phyloP scores from a whole-genome alignment of 768 basidiomycete genomes.

The Mycena vitilis region DNA sequence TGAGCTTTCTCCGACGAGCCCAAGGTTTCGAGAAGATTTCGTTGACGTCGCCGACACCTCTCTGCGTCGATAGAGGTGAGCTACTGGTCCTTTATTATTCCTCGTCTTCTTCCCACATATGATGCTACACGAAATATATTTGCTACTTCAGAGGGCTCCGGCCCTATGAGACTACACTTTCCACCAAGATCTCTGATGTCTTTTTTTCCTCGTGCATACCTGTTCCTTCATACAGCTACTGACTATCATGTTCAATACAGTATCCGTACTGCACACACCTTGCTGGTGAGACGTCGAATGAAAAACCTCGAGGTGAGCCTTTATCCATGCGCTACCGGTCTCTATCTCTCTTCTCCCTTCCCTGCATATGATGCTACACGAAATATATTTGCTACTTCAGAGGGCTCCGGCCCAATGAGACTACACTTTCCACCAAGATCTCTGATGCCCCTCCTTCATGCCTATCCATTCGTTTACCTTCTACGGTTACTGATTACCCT shows the following conservation, averaged over 20 bases:
- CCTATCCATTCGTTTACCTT: not conserved
- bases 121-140: conserved; percentile 66
- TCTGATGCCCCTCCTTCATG: conserved; percentile 55
- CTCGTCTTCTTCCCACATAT: conserved; percentile 35
- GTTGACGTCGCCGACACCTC: not conserved
- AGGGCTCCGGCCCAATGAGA: conserved; percentile 69
- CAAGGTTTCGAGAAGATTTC: not conserved
- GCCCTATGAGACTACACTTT: conserved; percentile 74
- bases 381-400: conserved; percentile 92
- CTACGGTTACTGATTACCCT: not conserved
- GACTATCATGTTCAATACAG: not conserved
- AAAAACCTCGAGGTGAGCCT: too few species aligned
- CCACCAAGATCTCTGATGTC: conserved; percentile 81
- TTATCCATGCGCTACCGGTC: too few species aligned
- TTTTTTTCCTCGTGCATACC: not conserved
- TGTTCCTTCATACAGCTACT: not conserved
- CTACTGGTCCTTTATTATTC: not conserved
- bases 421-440: conserved; percentile 63
- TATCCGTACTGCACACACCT: too few species aligned
- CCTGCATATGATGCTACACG: conserved; percentile 48
- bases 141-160: conserved; percentile 87
- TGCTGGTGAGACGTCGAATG: too few species aligned
- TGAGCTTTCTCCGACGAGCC: too few species aligned
- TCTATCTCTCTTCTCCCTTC: too few species aligned
- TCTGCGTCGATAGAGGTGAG: not conserved